Percentiles rank a stretch among this genome's conserved stretches.
These are phyloP conservation scores for Maudiozyma pseudohumilis DNA, from an alignment of 805 yeast genomes.

Conservation along the genomic window DNA sequence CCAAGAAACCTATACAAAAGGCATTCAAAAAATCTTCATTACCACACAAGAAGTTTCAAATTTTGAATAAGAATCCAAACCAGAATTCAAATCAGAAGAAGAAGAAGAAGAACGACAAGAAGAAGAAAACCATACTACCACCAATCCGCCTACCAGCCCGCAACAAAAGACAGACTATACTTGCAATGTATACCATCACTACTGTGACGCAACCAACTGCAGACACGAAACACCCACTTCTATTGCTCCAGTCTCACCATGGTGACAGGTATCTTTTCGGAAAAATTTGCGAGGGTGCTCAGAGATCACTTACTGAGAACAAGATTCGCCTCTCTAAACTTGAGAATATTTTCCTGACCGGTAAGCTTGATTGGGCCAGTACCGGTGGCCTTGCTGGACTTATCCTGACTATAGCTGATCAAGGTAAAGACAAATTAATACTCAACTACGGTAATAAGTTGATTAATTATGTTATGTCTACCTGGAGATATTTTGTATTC, in stretches of 20 bases:
- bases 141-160: background rate
- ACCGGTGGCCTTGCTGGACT: conserved; percentile 91
- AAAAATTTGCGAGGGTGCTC: conserved; percentile 76
- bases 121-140: too few relatives aligned
- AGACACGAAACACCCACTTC: conserved; percentile 48
- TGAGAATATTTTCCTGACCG: conserved; percentile 64
- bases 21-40: too few relatives aligned
- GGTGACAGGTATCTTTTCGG: conserved; percentile 57
- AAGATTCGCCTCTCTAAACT: conserved; percentile 49
- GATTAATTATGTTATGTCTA: conserved; percentile 49
- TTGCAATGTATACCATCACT: conserved; percentile 39
- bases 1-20: too few relatives aligned
- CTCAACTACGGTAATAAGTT: conserved; percentile 43
- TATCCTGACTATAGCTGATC: conserved; percentile 71
- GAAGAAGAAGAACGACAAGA: too few relatives aligned
- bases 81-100: too few relatives aligned
- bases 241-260: conserved; percentile 36
- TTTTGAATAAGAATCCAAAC: too few relatives aligned
- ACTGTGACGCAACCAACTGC: conserved; percentile 52
- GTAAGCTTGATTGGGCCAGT: conserved; percentile 65
- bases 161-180: background rate
- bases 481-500: conserved; percentile 84
- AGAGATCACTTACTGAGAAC: conserved; percentile 57
- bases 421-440: conserved; percentile 50
- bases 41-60: too few relatives aligned